Conservation (phyloP, 495 filamentous ascomycete species). For the Rostrohypoxylon terebratum region DNA sequence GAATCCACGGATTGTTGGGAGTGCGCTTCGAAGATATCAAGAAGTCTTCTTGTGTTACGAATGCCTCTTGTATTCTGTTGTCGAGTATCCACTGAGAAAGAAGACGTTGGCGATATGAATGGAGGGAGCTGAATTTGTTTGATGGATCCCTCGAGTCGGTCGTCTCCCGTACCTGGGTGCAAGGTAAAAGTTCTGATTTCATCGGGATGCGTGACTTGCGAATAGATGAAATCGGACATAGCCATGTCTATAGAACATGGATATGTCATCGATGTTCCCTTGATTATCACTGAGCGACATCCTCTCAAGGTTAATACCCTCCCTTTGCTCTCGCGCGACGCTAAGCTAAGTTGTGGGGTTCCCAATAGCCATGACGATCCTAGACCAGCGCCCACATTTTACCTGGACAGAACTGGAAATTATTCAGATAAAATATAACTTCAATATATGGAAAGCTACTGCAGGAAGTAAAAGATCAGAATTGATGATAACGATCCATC, state of each 20-base stretch:
- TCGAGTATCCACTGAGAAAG: not conserved
- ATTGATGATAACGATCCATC: no score
- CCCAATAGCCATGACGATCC: not conserved
- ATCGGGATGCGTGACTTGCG: conserved; percentile 10
- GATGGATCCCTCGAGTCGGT: conserved; percentile 20
- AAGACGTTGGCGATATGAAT: not conserved
- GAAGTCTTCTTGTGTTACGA: conserved; percentile 21
- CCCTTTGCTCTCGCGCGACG: no score
- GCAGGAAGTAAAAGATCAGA: not conserved
- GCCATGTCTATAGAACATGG: not conserved
- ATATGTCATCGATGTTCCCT: not conserved
- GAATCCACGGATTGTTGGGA: conserved; percentile 5
- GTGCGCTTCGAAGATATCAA: conserved; percentile 26
- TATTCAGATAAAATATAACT: conserved; percentile 1
- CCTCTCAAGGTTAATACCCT: not conserved
- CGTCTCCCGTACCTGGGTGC: not conserved
- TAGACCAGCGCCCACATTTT: not conserved
- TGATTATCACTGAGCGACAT: not conserved
- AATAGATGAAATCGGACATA: conserved; percentile 11
- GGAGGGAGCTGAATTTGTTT: conserved; percentile 16
- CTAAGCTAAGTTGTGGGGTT: not conserved
- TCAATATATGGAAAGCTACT: not conserved
- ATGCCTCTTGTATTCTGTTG: conserved; percentile 8
- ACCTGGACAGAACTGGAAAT: not conserved
- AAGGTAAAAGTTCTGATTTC: conserved; percentile 27